phyloP scores from a whole-genome alignment of 225 moss, liverwort and hornwort species.

The Thuidium tamariscinum region DNA sequence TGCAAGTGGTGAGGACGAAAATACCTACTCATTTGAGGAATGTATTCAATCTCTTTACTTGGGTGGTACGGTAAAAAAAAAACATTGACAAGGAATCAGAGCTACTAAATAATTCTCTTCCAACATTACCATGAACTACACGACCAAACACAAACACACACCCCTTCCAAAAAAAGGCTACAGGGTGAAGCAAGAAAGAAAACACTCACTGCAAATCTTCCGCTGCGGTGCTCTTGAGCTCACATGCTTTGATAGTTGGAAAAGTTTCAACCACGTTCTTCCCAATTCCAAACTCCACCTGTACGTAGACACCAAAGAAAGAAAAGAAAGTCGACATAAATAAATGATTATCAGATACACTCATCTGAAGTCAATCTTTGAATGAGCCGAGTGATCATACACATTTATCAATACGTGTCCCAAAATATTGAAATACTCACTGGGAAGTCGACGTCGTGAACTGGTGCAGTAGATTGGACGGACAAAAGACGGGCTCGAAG shows the following conservation, averaged over 20 bases:
- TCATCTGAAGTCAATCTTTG: background rate
- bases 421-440: background rate
- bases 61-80: background rate
- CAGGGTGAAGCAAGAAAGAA: background rate
- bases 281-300: constrained; percentile 44
- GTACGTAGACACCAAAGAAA: background rate
- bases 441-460: constrained; percentile 14
- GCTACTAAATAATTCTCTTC: background rate
- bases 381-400: background rate
- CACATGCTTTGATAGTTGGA: constrained; percentile 43
- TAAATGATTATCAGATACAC: background rate
- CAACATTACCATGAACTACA: background rate
- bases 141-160: background rate
- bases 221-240: constrained; percentile 31
- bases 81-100: background rate
- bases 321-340: background rate
- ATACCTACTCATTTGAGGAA: background rate
- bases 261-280: constrained; percentile 52
- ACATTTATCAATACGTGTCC: background rate
- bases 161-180: background rate
- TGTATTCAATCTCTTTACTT: background rate
- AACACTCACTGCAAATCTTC: constrained; percentile 38
- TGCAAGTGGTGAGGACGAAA: background rate
- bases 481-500: constrained; percentile 42
- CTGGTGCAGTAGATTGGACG: constrained; percentile 15